Evolutionary conservation across 2,329 filamentous ascomycete species (phyloP).

Genomic region (Dactylella cylindrospora): DNA sequence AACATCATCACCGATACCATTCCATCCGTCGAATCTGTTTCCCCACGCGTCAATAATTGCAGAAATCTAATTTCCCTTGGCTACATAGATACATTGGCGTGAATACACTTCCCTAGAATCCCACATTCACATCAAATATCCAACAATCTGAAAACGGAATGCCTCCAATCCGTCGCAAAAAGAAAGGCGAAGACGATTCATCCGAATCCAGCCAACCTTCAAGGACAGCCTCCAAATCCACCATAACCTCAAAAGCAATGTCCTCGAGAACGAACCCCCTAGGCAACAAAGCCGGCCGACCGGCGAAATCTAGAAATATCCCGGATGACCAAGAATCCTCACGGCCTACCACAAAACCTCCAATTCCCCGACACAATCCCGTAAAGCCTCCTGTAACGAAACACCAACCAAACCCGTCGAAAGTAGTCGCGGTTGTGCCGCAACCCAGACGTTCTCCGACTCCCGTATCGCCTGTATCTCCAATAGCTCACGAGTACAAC

Average conservation of each 20-base stretch:
- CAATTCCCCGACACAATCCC: conserved; percentile 21
- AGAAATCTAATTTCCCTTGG: no score
- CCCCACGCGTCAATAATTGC: no score
- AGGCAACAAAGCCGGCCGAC: conserved; percentile 30
- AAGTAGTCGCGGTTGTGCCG: conserved; percentile 21
- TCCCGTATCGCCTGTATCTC: conserved; percentile 32
- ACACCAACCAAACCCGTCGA: conserved; percentile 5
- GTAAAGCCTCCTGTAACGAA: conserved; percentile 17
- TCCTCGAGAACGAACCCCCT: conserved; percentile 29
- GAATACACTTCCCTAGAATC: not conserved
- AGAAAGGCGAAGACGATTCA: conserved; percentile 34
- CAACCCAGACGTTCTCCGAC: conserved; percentile 13
- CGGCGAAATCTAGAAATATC: conserved; percentile 26
- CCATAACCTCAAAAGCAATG: conserved; percentile 14
- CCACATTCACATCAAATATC: not conserved
- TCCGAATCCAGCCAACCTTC: conserved; percentile 14
- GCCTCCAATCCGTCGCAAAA: conserved; percentile 42
- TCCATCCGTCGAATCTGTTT: no score
- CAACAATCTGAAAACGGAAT: conserved; percentile 11
- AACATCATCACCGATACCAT: no score
- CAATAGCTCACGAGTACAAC: conserved; percentile 34
- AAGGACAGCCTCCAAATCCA: conserved; percentile 5
- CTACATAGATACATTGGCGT: no score
- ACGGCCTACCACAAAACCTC: conserved; percentile 16
- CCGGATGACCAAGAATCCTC: conserved; percentile 11